phyloP scores from a whole-genome alignment of 1,284 basidiomycete genomes.

The Cutaneotrichosporon curvatum region DNA sequence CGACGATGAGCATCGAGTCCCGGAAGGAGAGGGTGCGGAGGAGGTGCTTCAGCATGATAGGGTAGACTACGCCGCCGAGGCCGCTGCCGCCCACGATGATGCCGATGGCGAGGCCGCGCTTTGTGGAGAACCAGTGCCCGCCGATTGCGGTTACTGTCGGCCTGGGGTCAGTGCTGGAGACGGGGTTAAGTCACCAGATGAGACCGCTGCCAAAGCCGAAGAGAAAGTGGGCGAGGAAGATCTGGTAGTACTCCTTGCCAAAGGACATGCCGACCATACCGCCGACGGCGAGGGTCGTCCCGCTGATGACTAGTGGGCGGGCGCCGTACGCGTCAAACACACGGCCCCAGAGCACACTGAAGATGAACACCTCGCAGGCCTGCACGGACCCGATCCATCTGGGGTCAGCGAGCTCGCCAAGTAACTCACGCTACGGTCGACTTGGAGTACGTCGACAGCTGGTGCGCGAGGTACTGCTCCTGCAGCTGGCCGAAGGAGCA shows the following conservation, averaged over 20 bases:
- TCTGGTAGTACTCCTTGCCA: conserved; percentile 39
- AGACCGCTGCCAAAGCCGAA: conserved; percentile 35
- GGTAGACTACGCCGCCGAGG: conserved; percentile 38
- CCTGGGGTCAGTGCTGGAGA: too few species aligned
- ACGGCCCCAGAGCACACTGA: conserved; percentile 33
- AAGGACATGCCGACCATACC: conserved; percentile 37
- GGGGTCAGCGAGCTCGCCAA: neutral
- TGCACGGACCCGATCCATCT: conserved; percentile 39
- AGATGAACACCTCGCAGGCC: conserved; percentile 28
- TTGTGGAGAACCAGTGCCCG: conserved; percentile 41
- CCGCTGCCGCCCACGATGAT: conserved; percentile 41
- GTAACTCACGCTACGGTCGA: conserved; percentile 33
- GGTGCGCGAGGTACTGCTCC: conserved; percentile 33
- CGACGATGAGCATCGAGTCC: conserved; percentile 37
- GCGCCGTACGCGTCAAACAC: conserved; percentile 38
- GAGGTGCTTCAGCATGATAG: conserved; percentile 38
- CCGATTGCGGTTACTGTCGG: conserved; percentile 34
- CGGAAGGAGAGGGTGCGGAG: conserved; percentile 26
- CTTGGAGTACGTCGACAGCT: conserved; percentile 28
- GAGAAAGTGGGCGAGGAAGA: conserved; percentile 36
- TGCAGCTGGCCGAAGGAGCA: conserved; percentile 39
- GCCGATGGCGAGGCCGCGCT: conserved; percentile 37
- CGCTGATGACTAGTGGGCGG: conserved; percentile 24
- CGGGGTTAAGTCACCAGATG: conserved; percentile 18
- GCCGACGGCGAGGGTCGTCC: conserved; percentile 28